Evolutionary conservation across 306 rosid genomes (phyloP).

Genomic region (Cajanus cajan): DNA sequence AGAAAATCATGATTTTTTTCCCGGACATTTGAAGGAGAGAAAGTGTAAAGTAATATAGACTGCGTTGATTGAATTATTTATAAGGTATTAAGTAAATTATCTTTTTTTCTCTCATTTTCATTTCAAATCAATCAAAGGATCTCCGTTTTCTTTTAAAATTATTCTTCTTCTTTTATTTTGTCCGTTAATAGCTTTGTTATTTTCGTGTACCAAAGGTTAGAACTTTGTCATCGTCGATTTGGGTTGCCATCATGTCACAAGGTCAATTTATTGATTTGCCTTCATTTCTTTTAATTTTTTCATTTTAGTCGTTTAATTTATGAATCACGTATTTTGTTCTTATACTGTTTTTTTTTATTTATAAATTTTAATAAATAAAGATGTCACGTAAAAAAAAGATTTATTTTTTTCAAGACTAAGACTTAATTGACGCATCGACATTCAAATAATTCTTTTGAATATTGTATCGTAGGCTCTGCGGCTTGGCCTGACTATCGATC

Average conservation of each 20-base stretch:
- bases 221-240: neutral
- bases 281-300: neutral
- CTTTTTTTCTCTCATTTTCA: neutral
- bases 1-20: neutral
- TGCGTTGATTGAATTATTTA: neutral
- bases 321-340: neutral
- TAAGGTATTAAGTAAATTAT: neutral
- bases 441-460: neutral
- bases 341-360: neutral
- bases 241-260: neutral
- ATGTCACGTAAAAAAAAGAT: neutral
- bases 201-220: neutral
- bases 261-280: neutral
- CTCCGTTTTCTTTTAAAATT: neutral
- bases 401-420: no score
- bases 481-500: neutral
- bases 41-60: neutral
- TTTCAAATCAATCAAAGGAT: neutral
- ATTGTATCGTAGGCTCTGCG: slow-evolving; percentile 8
- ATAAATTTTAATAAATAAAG: neutral
- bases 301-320: neutral
- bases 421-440: neutral
- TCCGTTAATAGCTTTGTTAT: neutral
- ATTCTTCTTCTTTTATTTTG: neutral
- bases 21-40: neutral